Conservation (phyloP, 78 protist species). For the Speleostelium caveatum region DNA sequence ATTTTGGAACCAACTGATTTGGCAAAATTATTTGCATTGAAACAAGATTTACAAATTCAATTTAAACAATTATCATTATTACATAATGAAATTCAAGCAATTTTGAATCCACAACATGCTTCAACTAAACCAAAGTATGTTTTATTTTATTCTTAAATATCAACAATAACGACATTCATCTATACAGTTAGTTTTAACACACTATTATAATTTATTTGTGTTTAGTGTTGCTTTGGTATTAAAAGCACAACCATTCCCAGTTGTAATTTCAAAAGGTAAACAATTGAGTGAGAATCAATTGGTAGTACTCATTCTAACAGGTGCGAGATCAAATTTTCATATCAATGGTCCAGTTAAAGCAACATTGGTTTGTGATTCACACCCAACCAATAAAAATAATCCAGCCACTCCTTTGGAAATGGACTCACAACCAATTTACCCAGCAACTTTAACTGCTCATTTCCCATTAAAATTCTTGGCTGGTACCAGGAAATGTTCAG, state of each 20-base stretch:
- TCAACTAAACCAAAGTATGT: slow-evolving; percentile 75
- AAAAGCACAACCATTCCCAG: slow-evolving; percentile 84
- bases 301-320: slow-evolving; percentile 73
- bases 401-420: slow-evolving; percentile 69
- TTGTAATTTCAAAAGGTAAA: slow-evolving; percentile 78
- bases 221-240: slow-evolving; percentile 76
- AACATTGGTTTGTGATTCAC: slow-evolving; percentile 63
- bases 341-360: slow-evolving; percentile 81
- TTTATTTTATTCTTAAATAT: no score
- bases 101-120: slow-evolving; percentile 48
- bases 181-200: no score
- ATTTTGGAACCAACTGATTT: slow-evolving; percentile 76
- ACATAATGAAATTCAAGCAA: slow-evolving; percentile 68
- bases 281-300: slow-evolving; percentile 78
- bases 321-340: slow-evolving; percentile 79
- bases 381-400: slow-evolving; percentile 73
- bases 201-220: neutral
- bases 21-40: slow-evolving; percentile 64
- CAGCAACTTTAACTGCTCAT: slow-evolving; percentile 76
- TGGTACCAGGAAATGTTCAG: slow-evolving; percentile 80
- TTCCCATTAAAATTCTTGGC: slow-evolving; percentile 80
- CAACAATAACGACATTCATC: no score
- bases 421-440: slow-evolving; percentile 79
- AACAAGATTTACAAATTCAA: slow-evolving; percentile 75
- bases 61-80: slow-evolving; percentile 57